phyloP scores from a whole-genome alignment of 148 eudicot species.

The Pharnaceum exiguum region DNA sequence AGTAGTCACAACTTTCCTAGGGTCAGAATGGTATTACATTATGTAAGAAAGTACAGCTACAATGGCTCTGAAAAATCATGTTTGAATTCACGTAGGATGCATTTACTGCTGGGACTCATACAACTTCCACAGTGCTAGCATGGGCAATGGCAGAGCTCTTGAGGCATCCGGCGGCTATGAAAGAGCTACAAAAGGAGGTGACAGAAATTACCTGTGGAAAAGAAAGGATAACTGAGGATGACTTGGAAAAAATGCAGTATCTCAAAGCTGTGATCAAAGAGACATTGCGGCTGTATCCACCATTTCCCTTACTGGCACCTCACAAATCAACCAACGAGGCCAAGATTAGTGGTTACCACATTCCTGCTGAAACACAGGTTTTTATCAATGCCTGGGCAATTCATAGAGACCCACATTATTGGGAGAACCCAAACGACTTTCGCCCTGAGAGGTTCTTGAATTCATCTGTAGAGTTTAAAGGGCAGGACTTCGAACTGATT shows the following conservation, averaged over 20 bases:
- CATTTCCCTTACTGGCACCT: conserved; percentile 24
- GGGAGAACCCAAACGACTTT: conserved; percentile 35
- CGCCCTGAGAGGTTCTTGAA: conserved; percentile 39
- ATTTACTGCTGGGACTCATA: conserved; percentile 44
- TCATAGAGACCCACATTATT: conserved; percentile 21
- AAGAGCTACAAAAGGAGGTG: conserved; percentile 34
- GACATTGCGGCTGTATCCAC: conserved; percentile 25
- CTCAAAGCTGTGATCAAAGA: conserved; percentile 45
- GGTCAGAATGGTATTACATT: neutral
- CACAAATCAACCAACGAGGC: conserved; percentile 18
- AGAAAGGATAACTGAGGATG: conserved; percentile 24
- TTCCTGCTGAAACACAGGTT: conserved; percentile 19
- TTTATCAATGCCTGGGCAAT: conserved; percentile 35
- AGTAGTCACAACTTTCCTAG: neutral
- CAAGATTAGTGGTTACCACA: conserved; percentile 30
- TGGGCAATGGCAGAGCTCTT: conserved; percentile 50
- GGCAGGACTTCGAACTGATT: conserved; percentile 27
- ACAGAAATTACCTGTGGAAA: conserved; percentile 23
- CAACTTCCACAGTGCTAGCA: conserved; percentile 30
- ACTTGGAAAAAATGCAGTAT: conserved; percentile 35
- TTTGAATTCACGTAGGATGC: conserved; percentile 37
- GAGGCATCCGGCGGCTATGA: conserved; percentile 29
- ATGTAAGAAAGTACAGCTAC: neutral
- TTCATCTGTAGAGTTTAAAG: conserved; percentile 18
- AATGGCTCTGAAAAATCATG: neutral